Percentiles rank a stretch among this genome's conserved stretches.
These are phyloP conservation scores for Acer campestre DNA, from an alignment of 345 rosid genomes.

Conservation along the genomic window DNA sequence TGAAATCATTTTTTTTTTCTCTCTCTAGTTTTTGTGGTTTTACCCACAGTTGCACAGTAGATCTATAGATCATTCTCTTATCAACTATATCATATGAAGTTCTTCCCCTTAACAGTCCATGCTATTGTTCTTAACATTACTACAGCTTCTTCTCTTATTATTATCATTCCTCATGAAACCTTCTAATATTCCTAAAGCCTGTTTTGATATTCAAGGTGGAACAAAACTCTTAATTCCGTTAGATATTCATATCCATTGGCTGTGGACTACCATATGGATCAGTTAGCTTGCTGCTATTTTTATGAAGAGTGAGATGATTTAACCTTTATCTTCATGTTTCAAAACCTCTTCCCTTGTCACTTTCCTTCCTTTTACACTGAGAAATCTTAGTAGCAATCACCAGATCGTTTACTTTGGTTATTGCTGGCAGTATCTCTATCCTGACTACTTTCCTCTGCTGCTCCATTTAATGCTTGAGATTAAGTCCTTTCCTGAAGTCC, in stretches of 20 bases:
- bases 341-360: not conserved
- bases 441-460: not conserved
- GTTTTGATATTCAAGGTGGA: not conserved
- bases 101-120: not conserved
- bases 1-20: too few species aligned
- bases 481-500: not conserved
- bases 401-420: not conserved
- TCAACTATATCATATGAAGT: not conserved
- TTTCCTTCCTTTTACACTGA: not conserved
- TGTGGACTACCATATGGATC: not conserved
- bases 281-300: not conserved
- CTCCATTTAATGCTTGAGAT: not conserved
- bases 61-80: not conserved
- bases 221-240: not conserved
- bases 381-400: not conserved
- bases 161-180: not conserved
- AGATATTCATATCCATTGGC: not conserved
- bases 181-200: not conserved
- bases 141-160: not conserved
- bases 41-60: not conserved
- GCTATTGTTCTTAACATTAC: not conserved
- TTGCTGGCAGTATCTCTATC: not conserved
- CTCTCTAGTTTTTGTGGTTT: not conserved
- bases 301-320: not conserved
- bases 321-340: not conserved